Base-by-base conservation (phyloP, 371 early-diverging fungal genomes). In the Lichtheimia corymbifera region DNA sequence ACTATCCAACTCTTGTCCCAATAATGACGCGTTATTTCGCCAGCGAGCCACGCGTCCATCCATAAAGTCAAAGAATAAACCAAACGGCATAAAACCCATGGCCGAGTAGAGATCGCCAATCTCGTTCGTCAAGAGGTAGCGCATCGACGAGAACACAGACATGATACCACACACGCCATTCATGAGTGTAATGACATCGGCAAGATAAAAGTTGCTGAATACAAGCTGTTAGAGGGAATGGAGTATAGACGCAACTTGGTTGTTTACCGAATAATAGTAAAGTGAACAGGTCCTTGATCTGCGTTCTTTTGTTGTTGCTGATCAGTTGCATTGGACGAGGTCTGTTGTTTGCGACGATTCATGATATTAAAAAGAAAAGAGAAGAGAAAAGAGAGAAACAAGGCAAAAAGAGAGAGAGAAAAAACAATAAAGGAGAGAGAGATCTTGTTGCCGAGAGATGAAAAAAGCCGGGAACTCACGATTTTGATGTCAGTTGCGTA, bases 1-100 rank as follows among this genome's bases (percentile, higher is more conserved):
- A 52, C 88, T 88, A 63, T 93, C 93, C 27, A 93, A 66, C 60
- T 91, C 93, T 66, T 91, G 91, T 5, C 93, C 96, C 13, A 94
- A 73, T 44, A 80, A 67, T 3, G 91, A 91, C 30, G 87, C 78
- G 28, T 89, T 84, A 30, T 88, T 83, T 62, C 89, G 78, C 93
- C 93, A 94, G 47, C 95, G 88, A 12, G 94, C 94, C n/a, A 94
- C 91, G 56, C 91, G 83, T 25, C 94, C 94, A 62, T 94, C 95
- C 61, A 95, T 72, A 53, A 91, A 80, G 72, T 95, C 95, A 63
- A 93, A 93, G 9, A 92, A 64, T 50, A 91, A 80, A 25, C 93
- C 94, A 44, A 86, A 67, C 1, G 93, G 93, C 60, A 94, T 88
- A 55, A 92, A 84, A 64, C 72, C 65, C 76, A 93, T 87, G 22